Percentiles rank a stretch among this genome's conserved stretches.
Conservation (phyloP, 2,329 filamentous ascomycete genomes). For the Xylariaceae sp. region DNA sequence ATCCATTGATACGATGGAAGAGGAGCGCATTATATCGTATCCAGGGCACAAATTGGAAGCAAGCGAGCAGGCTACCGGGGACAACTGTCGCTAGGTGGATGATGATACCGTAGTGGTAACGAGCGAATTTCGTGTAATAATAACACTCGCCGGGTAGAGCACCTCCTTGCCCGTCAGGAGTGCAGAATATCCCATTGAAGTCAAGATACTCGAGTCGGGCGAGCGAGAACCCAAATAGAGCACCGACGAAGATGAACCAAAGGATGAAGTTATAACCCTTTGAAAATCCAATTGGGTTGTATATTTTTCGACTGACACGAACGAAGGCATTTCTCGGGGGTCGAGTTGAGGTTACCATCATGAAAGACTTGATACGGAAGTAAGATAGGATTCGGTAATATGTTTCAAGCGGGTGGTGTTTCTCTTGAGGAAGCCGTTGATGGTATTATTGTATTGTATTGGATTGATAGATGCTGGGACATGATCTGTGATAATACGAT, state of each 20-base stretch:
- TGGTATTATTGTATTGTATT: not conserved
- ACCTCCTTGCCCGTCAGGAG: not conserved
- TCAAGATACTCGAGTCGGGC: conserved; percentile 46
- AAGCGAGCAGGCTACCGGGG: conserved; percentile 40
- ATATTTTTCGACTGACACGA: conserved; percentile 31
- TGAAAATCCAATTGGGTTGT: conserved; percentile 48
- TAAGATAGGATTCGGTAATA: too few relatives aligned
- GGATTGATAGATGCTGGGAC: not conserved
- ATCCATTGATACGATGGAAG: conserved; percentile 58
- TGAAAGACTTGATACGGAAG: too few relatives aligned
- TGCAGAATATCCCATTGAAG: conserved; percentile 37
- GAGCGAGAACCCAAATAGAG: conserved; percentile 44
- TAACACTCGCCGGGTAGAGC: conserved; percentile 39
- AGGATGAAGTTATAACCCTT: conserved; percentile 55
- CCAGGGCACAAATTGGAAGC: conserved; percentile 46
- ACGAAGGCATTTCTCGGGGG: conserved; percentile 4
- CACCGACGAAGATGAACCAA: conserved; percentile 45
- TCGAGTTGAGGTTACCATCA: conserved; percentile 2
- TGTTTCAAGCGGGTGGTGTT: too few relatives aligned
- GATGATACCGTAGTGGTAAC: conserved; percentile 31
- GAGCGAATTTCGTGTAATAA: too few relatives aligned
- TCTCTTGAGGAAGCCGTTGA: not conserved
- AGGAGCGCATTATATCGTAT: conserved; percentile 44
- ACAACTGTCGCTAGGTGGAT: conserved; percentile 43
- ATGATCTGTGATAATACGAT: not conserved